These are phyloP conservation scores for Colletotrichum abscissum DNA, from an alignment of 2,329 filamentous ascomycete genomes.

Conservation along the genomic window DNA sequence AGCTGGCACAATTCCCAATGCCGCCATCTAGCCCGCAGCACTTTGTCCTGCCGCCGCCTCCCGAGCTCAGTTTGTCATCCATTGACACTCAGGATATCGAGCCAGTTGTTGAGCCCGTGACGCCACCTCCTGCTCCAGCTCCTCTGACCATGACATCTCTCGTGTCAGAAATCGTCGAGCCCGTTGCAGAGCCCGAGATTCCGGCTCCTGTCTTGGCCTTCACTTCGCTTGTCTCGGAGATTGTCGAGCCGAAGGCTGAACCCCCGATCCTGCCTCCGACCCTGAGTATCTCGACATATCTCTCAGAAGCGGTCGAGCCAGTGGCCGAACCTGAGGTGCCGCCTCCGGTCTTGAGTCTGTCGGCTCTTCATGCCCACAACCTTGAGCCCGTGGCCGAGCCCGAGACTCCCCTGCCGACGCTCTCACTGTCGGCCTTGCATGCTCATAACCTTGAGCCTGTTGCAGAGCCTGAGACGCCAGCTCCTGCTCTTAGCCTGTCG, in stretches of 20 bases:
- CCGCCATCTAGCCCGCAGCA: constrained; percentile 58
- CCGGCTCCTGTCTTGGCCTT: constrained; percentile 45
- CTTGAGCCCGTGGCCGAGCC: constrained; percentile 39
- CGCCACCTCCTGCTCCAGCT: constrained; percentile 43
- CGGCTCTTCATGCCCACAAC: constrained; percentile 30
- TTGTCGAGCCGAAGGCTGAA: constrained; percentile 50
- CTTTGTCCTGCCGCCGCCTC: constrained; percentile 44
- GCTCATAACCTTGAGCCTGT: constrained; percentile 45
- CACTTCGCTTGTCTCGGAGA: constrained; percentile 54
- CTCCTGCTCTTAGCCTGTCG: constrained; percentile 39
- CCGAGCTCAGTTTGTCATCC: constrained; percentile 54
- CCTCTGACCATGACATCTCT: constrained; percentile 48
- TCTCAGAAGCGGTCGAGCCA: constrained; percentile 52
- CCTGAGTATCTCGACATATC: constrained; percentile 51
- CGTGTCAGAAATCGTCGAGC: constrained; percentile 46
- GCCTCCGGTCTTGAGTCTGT: constrained; percentile 34
- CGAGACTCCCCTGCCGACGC: constrained; percentile 39
- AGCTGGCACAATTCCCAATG: constrained; percentile 65
- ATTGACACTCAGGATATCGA: constrained; percentile 58
- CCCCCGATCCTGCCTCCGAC: constrained; percentile 39
- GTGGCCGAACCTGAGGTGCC: constrained; percentile 39
- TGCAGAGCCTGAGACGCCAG: constrained; percentile 38
- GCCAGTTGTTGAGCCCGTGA: constrained; percentile 51
- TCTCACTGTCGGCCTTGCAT: constrained; percentile 44
- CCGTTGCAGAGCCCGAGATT: constrained; percentile 43